Percentiles rank a stretch among this genome's conserved stretches.
These are phyloP conservation scores for Fusarium nelsonii DNA, from an alignment of 2,329 filamentous ascomycete genomes.

Conservation along the genomic window DNA sequence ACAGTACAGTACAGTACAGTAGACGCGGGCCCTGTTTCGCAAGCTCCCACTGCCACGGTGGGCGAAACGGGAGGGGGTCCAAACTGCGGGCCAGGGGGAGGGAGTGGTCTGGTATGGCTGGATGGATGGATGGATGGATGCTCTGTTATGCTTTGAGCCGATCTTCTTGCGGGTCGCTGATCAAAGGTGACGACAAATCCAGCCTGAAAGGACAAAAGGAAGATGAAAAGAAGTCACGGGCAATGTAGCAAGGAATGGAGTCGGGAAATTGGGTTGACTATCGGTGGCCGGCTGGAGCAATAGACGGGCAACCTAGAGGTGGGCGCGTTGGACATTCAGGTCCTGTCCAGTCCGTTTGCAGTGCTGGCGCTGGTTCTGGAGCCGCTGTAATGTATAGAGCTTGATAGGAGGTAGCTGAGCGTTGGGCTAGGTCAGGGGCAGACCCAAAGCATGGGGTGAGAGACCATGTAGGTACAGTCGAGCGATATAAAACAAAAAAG, in stretches of 20 bases:
- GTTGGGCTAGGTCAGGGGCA: conserved; percentile 26
- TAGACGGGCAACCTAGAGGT: conserved; percentile 17
- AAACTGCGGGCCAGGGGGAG: conserved; percentile 40
- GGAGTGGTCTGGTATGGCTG: conserved; percentile 9
- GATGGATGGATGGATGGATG: background rate
- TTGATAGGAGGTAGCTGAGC: background rate
- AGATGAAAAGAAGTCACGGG: conserved; percentile 3
- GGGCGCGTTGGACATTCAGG: conserved; percentile 12
- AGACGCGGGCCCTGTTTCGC: conserved; percentile 41
- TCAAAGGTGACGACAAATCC: conserved; percentile 26
- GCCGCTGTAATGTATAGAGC: background rate
- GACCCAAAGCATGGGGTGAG: conserved; percentile 22
- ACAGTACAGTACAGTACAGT: too few species aligned
- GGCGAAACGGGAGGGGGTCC: conserved; percentile 38
- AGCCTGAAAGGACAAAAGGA: conserved; percentile 14
- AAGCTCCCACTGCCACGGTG: conserved; percentile 44
- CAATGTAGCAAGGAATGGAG: conserved; percentile 10
- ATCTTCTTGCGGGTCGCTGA: conserved; percentile 30
- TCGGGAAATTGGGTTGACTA: conserved; percentile 31
- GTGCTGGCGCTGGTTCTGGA: conserved; percentile 11
- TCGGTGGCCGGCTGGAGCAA: conserved; percentile 33
- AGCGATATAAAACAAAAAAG: conserved; percentile 4
- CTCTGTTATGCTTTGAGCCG: conserved; percentile 12
- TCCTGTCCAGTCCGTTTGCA: conserved; percentile 5
- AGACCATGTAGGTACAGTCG: background rate